These are phyloP conservation scores for Coprinellus micaceus DNA, from an alignment of 768 basidiomycete species.

Conservation along the genomic window DNA sequence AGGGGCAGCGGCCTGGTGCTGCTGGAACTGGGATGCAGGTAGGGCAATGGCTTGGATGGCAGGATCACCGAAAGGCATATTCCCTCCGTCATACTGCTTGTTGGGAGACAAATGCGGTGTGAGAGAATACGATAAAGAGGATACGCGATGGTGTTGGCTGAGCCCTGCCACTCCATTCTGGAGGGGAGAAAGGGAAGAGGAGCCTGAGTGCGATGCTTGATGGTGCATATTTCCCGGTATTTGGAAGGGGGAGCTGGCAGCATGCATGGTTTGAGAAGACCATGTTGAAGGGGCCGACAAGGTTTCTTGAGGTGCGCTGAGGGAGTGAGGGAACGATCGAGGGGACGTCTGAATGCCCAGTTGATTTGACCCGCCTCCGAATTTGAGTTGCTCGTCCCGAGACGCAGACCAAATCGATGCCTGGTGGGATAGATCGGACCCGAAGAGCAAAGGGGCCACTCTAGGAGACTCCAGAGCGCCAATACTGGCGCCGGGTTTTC, in stretches of 20 bases:
- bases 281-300: background rate
- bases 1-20: background rate
- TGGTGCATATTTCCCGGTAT: background rate
- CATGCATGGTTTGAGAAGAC: background rate
- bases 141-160: slow-evolving; percentile 7
- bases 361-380: slow-evolving; percentile 21
- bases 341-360: background rate
- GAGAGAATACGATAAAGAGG: slow-evolving; percentile 3
- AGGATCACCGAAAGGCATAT: slow-evolving; percentile 2
- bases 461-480: slow-evolving; percentile 26
- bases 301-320: background rate
- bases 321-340: background rate
- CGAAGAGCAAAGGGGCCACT: slow-evolving; percentile 48
- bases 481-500: slow-evolving; percentile 17
- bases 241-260: background rate
- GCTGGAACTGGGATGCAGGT: background rate
- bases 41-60: background rate
- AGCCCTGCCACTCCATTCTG: background rate
- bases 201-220: too few relatives aligned
- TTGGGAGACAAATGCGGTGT: background rate
- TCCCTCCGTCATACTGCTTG: background rate
- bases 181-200: background rate
- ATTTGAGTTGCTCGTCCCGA: slow-evolving; percentile 43
- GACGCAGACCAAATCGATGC: slow-evolving; percentile 68
- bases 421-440: slow-evolving; percentile 42